These are phyloP conservation scores for Vigna unguiculata DNA, from an alignment of 306 rosid species.

Conservation along the genomic window DNA sequence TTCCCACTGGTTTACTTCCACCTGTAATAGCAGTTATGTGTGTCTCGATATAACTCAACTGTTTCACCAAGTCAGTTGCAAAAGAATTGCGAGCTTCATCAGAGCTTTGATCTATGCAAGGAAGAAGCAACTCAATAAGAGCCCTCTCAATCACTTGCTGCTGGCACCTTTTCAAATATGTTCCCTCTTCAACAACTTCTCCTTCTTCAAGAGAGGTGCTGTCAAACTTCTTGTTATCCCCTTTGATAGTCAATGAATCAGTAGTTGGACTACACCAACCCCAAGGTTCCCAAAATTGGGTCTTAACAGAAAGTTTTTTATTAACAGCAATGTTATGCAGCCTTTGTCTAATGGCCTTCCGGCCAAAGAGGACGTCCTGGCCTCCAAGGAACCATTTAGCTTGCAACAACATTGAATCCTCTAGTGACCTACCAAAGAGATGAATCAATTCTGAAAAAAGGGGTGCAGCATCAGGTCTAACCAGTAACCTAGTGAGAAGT, in stretches of 20 bases:
- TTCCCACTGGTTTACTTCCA: constrained; percentile 66
- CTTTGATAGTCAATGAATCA: constrained; percentile 53
- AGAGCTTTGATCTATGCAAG: constrained; percentile 93
- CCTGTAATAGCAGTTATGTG: constrained; percentile 78
- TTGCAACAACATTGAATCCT: constrained; percentile 89
- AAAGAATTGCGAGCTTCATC: constrained; percentile 86
- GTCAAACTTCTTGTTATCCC: constrained; percentile 40
- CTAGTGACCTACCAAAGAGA: constrained; percentile 87
- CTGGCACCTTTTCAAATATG: constrained; percentile 58
- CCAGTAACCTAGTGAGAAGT: constrained; percentile 84
- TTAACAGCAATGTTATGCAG: constrained; percentile 76
- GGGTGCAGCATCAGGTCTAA: constrained; percentile 96
- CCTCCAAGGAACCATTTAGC: constrained; percentile 95
- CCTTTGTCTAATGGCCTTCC: constrained; percentile 81
- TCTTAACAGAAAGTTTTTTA: constrained; percentile 66
- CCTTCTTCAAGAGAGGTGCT: constrained; percentile 80
- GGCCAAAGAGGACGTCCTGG: constrained; percentile 80
- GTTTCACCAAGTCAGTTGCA: constrained; percentile 89
- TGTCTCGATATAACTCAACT: constrained; percentile 75
- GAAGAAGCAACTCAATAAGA: constrained; percentile 77
- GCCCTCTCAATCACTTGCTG: constrained; percentile 85
- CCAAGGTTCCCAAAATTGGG: constrained; percentile 84
- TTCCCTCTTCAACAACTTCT: constrained; percentile 82
- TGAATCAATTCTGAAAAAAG: constrained; percentile 90
- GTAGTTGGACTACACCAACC: constrained; percentile 72